These are phyloP conservation scores for Mycena indigotica DNA, from an alignment of 768 basidiomycete genomes.

Conservation along the genomic window DNA sequence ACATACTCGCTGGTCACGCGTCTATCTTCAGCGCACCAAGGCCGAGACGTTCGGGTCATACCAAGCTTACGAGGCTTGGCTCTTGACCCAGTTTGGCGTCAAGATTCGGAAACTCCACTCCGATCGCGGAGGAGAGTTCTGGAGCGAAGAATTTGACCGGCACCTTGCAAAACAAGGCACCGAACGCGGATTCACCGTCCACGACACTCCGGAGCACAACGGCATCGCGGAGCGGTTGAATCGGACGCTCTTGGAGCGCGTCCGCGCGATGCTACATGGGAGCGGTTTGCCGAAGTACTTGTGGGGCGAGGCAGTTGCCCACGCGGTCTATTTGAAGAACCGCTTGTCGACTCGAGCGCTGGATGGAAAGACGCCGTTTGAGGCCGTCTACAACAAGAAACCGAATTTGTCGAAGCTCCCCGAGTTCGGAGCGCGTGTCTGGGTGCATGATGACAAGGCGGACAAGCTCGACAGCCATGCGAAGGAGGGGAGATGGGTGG, in stretches of 20 bases:
- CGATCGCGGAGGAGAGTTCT: slow-evolving; percentile 33
- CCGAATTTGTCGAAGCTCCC: not conserved
- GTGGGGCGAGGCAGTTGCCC: slow-evolving; percentile 1
- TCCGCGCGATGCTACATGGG: slow-evolving; percentile 31
- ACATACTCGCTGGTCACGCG: slow-evolving; percentile 24
- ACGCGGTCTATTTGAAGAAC: slow-evolving; percentile 2
- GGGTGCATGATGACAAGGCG: not conserved
- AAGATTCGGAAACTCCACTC: slow-evolving; percentile 30
- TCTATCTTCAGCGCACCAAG: slow-evolving; percentile 33
- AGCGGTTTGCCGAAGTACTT: slow-evolving; percentile 8
- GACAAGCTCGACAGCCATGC: slow-evolving; percentile 26
- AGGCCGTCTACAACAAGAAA: not conserved
- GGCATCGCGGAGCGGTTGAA: slow-evolving; percentile 32
- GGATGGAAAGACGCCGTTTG: not conserved
- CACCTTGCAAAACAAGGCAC: slow-evolving; percentile 25
- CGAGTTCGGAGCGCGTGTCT: slow-evolving; percentile 31
- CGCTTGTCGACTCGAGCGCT: not conserved
- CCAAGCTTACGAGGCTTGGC: slow-evolving; percentile 27
- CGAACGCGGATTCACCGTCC: slow-evolving; percentile 20
- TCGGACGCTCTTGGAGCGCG: slow-evolving; percentile 27
- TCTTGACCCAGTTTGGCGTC: slow-evolving; percentile 27
- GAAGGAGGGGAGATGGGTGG: slow-evolving; percentile 22
- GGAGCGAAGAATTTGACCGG: slow-evolving; percentile 21
- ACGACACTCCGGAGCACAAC: slow-evolving; percentile 25
- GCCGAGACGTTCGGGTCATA: slow-evolving; percentile 29